Conservation (phyloP, 148 eudicot species). For the Rhododendron simsii region DNA sequence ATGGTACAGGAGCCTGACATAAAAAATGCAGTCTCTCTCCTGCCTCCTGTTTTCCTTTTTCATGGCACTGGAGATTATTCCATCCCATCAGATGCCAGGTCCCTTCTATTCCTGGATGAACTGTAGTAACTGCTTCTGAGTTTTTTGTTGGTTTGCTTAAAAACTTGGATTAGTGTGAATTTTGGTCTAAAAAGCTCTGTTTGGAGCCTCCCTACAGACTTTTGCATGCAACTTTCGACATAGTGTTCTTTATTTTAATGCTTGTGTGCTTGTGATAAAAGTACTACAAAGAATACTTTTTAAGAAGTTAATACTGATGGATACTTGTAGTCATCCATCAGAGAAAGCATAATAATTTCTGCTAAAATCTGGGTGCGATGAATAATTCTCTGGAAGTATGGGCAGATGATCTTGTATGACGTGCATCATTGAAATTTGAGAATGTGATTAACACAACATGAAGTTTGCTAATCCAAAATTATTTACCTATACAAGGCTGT, state of each 20-base stretch:
- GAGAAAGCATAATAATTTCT: neutral
- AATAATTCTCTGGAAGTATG: neutral
- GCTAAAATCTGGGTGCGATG: neutral
- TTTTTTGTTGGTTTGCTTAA: neutral
- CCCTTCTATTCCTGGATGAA: neutral
- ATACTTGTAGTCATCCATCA: neutral
- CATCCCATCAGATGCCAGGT: slow-evolving; percentile 87
- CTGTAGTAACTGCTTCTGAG: neutral
- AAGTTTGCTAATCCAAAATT: neutral
- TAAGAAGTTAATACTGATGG: neutral
- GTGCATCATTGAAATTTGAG: neutral
- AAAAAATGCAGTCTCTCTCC: slow-evolving; percentile 56
- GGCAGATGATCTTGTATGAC: neutral
- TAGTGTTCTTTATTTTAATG: neutral
- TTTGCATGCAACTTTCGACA: neutral
- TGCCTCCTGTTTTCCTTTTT: slow-evolving; percentile 74
- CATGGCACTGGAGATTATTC: slow-evolving; percentile 98
- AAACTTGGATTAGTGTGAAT: neutral
- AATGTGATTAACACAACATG: neutral
- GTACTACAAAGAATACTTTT: neutral
- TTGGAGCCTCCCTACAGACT: neutral
- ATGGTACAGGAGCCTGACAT: slow-evolving; percentile 63
- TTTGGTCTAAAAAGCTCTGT: neutral
- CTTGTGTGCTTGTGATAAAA: neutral
- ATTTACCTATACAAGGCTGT: neutral